Evolutionary conservation across 2,329 filamentous ascomycete genomes (phyloP).

Genomic region (Ophiostoma sp.): DNA sequence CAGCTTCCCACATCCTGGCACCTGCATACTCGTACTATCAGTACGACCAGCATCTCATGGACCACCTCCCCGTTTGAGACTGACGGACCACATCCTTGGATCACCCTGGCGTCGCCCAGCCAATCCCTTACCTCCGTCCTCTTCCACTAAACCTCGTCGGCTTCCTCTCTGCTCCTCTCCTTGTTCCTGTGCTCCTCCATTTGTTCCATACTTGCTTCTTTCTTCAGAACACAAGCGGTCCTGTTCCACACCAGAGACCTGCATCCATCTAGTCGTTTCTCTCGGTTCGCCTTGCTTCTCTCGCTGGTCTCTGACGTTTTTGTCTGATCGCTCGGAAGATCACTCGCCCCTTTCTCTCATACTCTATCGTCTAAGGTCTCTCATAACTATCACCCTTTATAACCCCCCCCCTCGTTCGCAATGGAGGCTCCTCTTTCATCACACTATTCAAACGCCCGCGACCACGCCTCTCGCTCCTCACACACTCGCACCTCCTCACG

Average conservation of each 20-base stretch:
- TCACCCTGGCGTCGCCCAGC: constrained; percentile 12
- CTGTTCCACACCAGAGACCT: constrained; percentile 13
- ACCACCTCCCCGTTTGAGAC: constrained; percentile 10
- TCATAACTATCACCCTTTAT: background rate
- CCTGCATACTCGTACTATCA: background rate
- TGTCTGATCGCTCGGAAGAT: constrained; percentile 2
- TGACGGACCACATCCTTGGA: constrained; percentile 9
- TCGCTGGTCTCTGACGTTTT: no score
- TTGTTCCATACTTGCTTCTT: constrained; percentile 6
- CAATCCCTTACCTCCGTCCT: constrained; percentile 9
- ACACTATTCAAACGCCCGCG: constrained; percentile 16
- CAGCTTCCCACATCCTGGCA: background rate
- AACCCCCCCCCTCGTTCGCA: background rate
- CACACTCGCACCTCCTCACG: constrained; percentile 22
- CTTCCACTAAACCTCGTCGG: background rate
- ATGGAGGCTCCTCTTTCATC: constrained; percentile 23
- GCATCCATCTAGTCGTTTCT: constrained; percentile 1
- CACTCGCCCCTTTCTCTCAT: constrained; percentile 1
- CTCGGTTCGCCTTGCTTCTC: constrained; percentile 13
- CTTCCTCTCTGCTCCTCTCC: background rate
- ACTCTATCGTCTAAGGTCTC: background rate
- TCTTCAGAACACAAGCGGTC: background rate
- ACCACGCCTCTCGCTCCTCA: constrained; percentile 19
- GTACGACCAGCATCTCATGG: constrained; percentile 12
- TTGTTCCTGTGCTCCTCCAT: no score